Base-by-base conservation (phyloP, 495 filamentous ascomycete genomes). In the Zalerion maritima region DNA sequence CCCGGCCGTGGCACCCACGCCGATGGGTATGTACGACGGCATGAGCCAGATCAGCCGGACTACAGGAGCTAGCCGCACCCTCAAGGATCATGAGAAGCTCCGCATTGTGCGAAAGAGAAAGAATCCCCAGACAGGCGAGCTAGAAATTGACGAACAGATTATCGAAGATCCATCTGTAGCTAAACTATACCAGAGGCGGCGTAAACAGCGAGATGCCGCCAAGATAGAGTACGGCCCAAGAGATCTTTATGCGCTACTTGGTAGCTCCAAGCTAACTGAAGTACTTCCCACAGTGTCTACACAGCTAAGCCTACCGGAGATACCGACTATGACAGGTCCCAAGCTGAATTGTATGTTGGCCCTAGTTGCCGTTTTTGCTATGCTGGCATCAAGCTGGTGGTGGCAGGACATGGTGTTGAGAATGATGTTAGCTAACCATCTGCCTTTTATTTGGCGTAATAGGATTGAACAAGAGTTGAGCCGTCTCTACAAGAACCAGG, bases 401-500 rank as follows among this genome's bases (percentile, higher is more conserved):
- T n/a, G n/a, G n/a, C n/a, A n/a, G n/a, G n/a, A n/a, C n/a, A n/a
- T n/a, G n/a, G n/a, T n/a, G n/a, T n/a, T n/a, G n/a, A n/a, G n/a
- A n/a, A n/a, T n/a, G n/a, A n/a, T n/a, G n/a, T n/a, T n/a, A n/a
- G n/a, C n/a, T n/a, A n/a, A n/a, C n/a, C n/a, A n/a, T n/a, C n/a
- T n/a, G n/a, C n/a, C n/a, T n/a, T n/a, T n/a, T n/a, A n/a, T n/a
- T n/a, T n/a, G n/a, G n/a, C n/a, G n/a, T n/a, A n/a, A n/a, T 43
- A 84, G 80, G 18, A 59, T 93, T 30, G 61, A 77, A 37, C 65
- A 67, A 33, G 89, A 99, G 50, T 62, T 87, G 18, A 69, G 66
- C 22, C 79, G 89, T 28, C 65, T 99, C 4, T 64, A 84, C 40
- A 75, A 80, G 39, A 99, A 99, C 57, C 81, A 80, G 45, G 86